phyloP scores from a whole-genome alignment of 805 yeast genomes.

The Schwanniomyces pseudopolymorphus region DNA sequence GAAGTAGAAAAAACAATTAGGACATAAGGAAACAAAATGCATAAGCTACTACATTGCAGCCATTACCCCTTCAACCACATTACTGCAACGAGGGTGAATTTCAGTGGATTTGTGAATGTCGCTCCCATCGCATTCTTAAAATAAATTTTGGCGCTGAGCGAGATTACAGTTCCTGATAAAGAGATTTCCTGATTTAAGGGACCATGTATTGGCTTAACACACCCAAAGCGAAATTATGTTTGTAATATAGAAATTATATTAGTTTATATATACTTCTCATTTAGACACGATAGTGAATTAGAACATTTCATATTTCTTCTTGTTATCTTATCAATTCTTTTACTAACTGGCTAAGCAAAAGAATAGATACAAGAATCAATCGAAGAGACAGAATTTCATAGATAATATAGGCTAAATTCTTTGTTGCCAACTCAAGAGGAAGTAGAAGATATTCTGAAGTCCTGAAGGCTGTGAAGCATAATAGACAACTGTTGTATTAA shows the following conservation, averaged over 20 bases:
- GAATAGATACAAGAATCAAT: neutral
- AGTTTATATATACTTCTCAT: neutral
- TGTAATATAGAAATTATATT: neutral
- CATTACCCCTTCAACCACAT: neutral
- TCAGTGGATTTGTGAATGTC: neutral
- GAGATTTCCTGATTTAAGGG: conserved; percentile 3
- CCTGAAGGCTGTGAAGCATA: neutral
- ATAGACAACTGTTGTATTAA: neutral
- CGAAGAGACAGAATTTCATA: neutral
- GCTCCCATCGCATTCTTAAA: neutral
- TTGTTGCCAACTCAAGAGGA: neutral
- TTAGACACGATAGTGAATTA: neutral
- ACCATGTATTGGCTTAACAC: conserved; percentile 1
- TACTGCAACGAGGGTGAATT: neutral
- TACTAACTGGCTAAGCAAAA: neutral
- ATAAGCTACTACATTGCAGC: neutral
- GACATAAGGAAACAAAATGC: neutral
- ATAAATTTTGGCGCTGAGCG: neutral
- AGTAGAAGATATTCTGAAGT: neutral
- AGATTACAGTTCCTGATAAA: neutral
- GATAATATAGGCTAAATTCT: neutral
- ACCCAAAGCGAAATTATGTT: conserved; percentile 1
- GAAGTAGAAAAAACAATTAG: neutral
- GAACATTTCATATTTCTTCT: neutral
- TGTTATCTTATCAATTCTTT: neutral